These are phyloP conservation scores for Lipomyces yamanashiensis DNA, from an alignment of 805 yeast genomes.

Conservation along the genomic window DNA sequence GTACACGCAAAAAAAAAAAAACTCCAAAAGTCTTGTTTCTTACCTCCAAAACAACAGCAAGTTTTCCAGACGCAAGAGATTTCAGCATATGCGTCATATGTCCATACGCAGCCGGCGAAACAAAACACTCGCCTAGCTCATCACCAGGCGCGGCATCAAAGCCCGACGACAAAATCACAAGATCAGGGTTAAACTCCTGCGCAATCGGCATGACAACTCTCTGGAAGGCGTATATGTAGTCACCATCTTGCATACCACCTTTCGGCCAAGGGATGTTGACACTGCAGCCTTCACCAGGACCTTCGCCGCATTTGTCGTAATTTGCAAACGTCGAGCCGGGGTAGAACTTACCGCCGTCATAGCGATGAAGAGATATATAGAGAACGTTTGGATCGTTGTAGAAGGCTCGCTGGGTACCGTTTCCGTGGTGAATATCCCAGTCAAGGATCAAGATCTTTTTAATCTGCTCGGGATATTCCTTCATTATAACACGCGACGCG, in stretches of 20 bases:
- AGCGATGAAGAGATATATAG: conserved; percentile 89
- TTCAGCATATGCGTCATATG: conserved; percentile 93
- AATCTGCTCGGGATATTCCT: conserved; percentile 85
- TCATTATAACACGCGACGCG: conserved; percentile 84
- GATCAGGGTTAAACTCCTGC: conserved; percentile 87
- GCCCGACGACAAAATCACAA: conserved; percentile 91
- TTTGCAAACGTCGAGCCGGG: conserved; percentile 92
- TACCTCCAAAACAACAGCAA: conserved; percentile 80
- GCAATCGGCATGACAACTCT: conserved; percentile 86
- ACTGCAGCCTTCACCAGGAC: conserved; percentile 75
- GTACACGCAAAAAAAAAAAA: conserved; percentile 47
- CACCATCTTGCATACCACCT: conserved; percentile 94
- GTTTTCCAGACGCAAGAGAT: conserved; percentile 82
- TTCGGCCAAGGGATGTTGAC: conserved; percentile 93
- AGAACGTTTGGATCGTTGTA: conserved; percentile 86
- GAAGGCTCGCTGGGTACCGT: conserved; percentile 95
- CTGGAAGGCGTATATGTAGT: conserved; percentile 88
- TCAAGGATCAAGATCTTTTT: conserved; percentile 82
- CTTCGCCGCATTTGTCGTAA: conserved; percentile 80
- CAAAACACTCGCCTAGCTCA: conserved; percentile 94
- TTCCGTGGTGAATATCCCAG: conserved; percentile 99
- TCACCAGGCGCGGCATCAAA: conserved; percentile 99
- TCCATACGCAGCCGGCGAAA: conserved; percentile 93
- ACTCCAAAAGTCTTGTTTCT: not conserved
- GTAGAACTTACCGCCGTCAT: conserved; percentile 87